These are phyloP conservation scores for Tulasnella sp. DNA, from an alignment of 768 basidiomycete genomes.

Conservation along the genomic window DNA sequence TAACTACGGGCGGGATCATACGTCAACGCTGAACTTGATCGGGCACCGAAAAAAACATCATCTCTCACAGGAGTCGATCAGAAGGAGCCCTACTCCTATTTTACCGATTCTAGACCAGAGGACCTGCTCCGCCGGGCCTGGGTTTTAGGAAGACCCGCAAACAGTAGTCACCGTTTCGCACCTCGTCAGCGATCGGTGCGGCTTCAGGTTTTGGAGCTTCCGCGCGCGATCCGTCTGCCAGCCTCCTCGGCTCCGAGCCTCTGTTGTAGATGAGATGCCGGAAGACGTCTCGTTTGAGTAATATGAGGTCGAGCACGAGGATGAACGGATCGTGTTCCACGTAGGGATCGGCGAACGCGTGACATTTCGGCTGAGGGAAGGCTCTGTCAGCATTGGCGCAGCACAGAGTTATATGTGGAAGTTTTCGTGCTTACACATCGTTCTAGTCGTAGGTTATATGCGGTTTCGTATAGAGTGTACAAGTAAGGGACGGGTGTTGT, in stretches of 20 bases:
- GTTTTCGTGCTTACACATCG: slow-evolving; percentile 51
- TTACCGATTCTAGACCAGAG: not conserved
- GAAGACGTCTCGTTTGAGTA: slow-evolving; percentile 72
- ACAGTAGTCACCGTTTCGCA: too few species aligned
- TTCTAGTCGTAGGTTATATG: slow-evolving; percentile 66
- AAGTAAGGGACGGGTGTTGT: slow-evolving; percentile 51
- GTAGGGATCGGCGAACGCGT: slow-evolving; percentile 68
- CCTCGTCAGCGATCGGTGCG: not conserved
- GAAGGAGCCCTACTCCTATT: not conserved
- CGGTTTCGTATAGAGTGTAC: slow-evolving; percentile 73
- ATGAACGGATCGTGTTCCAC: slow-evolving; percentile 72
- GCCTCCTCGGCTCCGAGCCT: slow-evolving; percentile 48
- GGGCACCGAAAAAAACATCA: not conserved
- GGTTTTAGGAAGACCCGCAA: not conserved
- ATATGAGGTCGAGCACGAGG: slow-evolving; percentile 64
- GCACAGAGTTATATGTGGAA: not conserved
- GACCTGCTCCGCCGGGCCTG: not conserved
- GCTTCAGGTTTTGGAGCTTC: not conserved
- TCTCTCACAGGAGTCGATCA: not conserved
- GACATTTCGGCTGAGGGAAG: slow-evolving; percentile 23
- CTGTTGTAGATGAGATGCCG: slow-evolving; percentile 74
- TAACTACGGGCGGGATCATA: not conserved
- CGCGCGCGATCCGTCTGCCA: not conserved
- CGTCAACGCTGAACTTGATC: not conserved
- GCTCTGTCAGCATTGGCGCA: not conserved